Base-by-base conservation (phyloP, 495 filamentous ascomycete genomes). In the Hyaloscypha hepaticicola region DNA sequence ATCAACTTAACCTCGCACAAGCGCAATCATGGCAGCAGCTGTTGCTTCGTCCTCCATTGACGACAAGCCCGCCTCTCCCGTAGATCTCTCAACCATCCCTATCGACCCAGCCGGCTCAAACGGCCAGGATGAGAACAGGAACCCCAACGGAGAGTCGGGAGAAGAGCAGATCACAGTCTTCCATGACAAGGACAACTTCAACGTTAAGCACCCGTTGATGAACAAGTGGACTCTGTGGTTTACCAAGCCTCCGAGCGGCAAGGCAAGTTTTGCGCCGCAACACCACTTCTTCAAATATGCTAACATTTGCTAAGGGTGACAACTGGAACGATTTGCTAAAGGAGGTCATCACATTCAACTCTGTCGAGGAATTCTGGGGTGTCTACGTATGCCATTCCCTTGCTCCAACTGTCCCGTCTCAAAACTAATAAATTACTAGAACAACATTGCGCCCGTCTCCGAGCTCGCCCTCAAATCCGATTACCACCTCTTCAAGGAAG, bases 351-450 rank as follows among this genome's bases (percentile, higher is more conserved):
- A 96, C 91, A 45, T 97, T 99, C 72, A 91, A 94, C 80, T 96
- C 93, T 14, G 95, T 99, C 3, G 95, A 99, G 77, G 96, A 99
- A 76, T 99, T 99, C 82, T 99, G 95, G 95, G 95, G 95, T 59
- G 89, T 98, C 72, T 97, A 99, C 75, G 95, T 98, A 87, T 73
- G 95, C 82, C 49, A 60, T 48, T 25, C 33, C 62, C 12, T 5
- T n/a, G 55, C 56, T 38, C 45, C 38, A 29, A 28, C 34, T 41
- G n/a, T 67, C 29, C 53, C 19, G n/a, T 24, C 73, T 77, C 61
- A 73, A 19, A 48, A 9, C 64, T 70, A 58, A 58, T 11, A 45
- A 16, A 29, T 58, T 14, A 49, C 11, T 74, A 99, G 95, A 99
- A 99, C 82, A 99, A 99, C 79, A 97, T 99, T 77, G 90, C 92